Conservation (phyloP, 164 flowering plant species). For the Nelumbo lutea region DNA sequence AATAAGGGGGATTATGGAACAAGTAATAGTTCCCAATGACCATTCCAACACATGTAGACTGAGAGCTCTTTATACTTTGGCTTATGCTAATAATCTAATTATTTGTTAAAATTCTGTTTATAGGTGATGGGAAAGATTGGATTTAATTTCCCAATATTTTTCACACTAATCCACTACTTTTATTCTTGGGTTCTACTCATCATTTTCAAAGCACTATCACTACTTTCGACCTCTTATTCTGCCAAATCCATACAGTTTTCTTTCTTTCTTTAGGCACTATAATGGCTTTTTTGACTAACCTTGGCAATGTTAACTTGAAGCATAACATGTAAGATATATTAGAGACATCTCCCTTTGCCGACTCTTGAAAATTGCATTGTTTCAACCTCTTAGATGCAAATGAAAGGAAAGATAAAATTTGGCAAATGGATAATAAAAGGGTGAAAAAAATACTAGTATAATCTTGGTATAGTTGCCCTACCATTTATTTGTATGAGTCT, state of each 20-base stretch:
- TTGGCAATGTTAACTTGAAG: slow-evolving; percentile 70
- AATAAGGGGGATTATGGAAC: too few relatives aligned
- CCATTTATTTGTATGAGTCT: too few relatives aligned
- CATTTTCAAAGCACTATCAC: slow-evolving; percentile 50
- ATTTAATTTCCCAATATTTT: slow-evolving; percentile 71
- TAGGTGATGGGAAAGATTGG: slow-evolving; percentile 89
- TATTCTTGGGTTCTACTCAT: slow-evolving; percentile 64
- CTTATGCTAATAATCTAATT: neutral
- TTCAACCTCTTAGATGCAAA: too few relatives aligned
- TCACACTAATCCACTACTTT: slow-evolving; percentile 73
- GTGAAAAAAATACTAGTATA: too few relatives aligned
- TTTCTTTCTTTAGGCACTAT: slow-evolving; percentile 62
- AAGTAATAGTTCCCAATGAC: too few relatives aligned
- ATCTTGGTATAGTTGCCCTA: too few relatives aligned
- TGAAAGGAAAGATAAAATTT: too few relatives aligned
- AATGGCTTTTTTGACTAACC: slow-evolving; percentile 78
- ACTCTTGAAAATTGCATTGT: too few relatives aligned
- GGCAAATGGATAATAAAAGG: too few relatives aligned
- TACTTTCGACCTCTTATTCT: slow-evolving; percentile 72
- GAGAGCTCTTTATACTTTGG: neutral
- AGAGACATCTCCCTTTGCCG: neutral
- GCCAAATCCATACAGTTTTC: slow-evolving; percentile 67
- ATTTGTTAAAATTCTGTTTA: slow-evolving; percentile 1
- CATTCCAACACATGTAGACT: too few relatives aligned
- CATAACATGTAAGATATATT: slow-evolving; percentile 51